phyloP scores from a whole-genome alignment of 768 basidiomycete genomes.

The Inosperma sp. region DNA sequence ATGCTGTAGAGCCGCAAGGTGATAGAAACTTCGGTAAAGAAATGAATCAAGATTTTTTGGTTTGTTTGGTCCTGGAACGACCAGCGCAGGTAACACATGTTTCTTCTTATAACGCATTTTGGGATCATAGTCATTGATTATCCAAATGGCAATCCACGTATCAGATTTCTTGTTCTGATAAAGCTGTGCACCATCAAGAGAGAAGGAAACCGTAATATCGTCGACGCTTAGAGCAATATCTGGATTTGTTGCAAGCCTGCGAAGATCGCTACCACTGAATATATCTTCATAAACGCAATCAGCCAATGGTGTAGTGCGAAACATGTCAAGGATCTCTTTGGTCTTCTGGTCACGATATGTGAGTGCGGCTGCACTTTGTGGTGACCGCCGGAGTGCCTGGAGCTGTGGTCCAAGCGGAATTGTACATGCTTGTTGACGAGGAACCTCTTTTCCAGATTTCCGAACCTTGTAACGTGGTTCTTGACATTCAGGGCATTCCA shows the following conservation, averaged over 20 bases:
- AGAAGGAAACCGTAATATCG: conserved; percentile 33
- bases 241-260: conserved; percentile 17
- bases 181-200: conserved; percentile 40
- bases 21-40: conserved; percentile 18
- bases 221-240: conserved; percentile 20
- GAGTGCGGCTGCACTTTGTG: conserved; percentile 16
- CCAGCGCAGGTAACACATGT: conserved; percentile 21
- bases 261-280: conserved; percentile 26
- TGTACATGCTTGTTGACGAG: conserved; percentile 22
- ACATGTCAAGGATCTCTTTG: conserved; percentile 8
- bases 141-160: conserved; percentile 41
- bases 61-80: conserved; percentile 30
- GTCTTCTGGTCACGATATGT: conserved; percentile 13
- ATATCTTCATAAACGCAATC: conserved; percentile 26
- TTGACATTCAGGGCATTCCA: not conserved
- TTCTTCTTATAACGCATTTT: conserved; percentile 23
- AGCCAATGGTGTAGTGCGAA: not conserved
- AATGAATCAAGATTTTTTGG: conserved; percentile 26
- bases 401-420: conserved; percentile 35
- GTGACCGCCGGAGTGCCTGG: conserved; percentile 25
- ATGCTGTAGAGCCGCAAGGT: conserved; percentile 15
- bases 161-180: conserved; percentile 40
- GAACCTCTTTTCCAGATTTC: conserved; percentile 4
- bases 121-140: conserved; percentile 29
- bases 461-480: conserved; percentile 2